A percentile compares a stretch with the other conserved stretches of the same genome.
phyloP scores from a whole-genome alignment of 805 yeast species.

The Candida suzukii region DNA sequence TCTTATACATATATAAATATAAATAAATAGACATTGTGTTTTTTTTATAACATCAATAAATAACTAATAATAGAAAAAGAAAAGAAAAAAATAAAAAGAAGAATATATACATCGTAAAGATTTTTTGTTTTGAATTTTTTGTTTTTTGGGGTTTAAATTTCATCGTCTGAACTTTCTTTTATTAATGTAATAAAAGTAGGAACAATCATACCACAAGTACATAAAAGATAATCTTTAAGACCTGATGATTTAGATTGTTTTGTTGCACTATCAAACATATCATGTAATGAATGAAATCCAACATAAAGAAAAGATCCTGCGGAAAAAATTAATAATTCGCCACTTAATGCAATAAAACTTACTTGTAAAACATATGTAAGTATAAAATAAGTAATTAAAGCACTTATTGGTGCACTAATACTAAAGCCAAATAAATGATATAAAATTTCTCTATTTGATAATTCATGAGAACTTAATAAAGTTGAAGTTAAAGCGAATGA shows the following conservation, averaged over 20 bases:
- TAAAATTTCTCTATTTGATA: slow-evolving; percentile 23
- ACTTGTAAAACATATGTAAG: slow-evolving; percentile 5
- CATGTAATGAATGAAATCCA: slow-evolving; percentile 55
- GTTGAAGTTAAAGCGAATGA: slow-evolving; percentile 60
- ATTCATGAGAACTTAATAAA: slow-evolving; percentile 33
- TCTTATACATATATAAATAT: background rate
- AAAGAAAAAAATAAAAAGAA: too few relatives aligned
- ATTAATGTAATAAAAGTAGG: slow-evolving; percentile 20
- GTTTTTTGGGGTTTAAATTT: too few relatives aligned
- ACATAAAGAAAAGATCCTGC: slow-evolving; percentile 73
- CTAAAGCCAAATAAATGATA: slow-evolving; percentile 50
- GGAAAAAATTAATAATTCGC: slow-evolving; percentile 51
- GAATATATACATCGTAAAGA: too few relatives aligned
- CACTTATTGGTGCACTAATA: slow-evolving; percentile 53
- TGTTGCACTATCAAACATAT: slow-evolving; percentile 20
- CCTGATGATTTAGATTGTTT: background rate
- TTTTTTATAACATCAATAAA: too few relatives aligned
- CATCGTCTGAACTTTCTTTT: slow-evolving; percentile 15
- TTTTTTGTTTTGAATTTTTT: too few relatives aligned
- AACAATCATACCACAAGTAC: slow-evolving; percentile 22
- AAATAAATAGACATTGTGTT: background rate
- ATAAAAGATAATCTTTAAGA: slow-evolving; percentile 8
- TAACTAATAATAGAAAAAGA: too few relatives aligned
- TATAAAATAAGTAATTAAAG: slow-evolving; percentile 39
- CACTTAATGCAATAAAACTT: slow-evolving; percentile 31